Evolutionary conservation across 129 eudicot species (phyloP).

Genomic region (Lactuca saligna): DNA sequence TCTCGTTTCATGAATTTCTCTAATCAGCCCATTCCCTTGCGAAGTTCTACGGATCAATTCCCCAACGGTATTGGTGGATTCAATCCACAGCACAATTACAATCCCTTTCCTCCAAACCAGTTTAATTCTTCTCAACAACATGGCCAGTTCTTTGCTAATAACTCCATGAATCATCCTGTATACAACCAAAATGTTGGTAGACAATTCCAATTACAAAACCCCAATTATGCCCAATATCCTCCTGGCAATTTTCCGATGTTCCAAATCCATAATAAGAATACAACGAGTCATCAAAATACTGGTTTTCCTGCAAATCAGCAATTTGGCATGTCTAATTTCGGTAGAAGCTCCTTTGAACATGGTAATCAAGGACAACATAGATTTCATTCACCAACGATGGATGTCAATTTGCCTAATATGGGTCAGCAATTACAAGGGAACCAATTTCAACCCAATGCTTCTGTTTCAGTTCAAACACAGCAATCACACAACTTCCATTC

Average conservation of each 20-base stretch:
- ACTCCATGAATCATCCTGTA: constrained; percentile 23
- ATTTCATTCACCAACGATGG: no score
- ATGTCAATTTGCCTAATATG: no score
- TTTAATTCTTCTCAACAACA: constrained; percentile 20
- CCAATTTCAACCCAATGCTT: no score
- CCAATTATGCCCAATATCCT: constrained; percentile 33
- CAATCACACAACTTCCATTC: no score
- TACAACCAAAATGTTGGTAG: constrained; percentile 32
- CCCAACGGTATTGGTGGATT: constrained; percentile 31
- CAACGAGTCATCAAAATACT: constrained; percentile 39
- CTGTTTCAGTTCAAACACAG: no score
- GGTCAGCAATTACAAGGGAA: no score
- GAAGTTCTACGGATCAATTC: constrained; percentile 30
- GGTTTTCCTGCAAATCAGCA: constrained; percentile 42
- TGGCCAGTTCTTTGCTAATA: constrained; percentile 22
- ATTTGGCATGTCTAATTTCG: constrained; percentile 29
- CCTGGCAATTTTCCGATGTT: constrained; percentile 32
- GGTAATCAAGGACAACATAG: no score
- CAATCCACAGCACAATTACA: constrained; percentile 33
- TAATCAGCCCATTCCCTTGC: constrained; percentile 34
- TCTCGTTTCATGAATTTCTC: constrained; percentile 39
- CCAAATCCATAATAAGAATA: constrained; percentile 34
- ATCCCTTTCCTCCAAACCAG: constrained; percentile 31
- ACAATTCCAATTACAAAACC: constrained; percentile 43
- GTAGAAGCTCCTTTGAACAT: background rate